Evolutionary conservation across 2,329 filamentous ascomycete species (phyloP), one percentile per base, ranked within the genome.

Genomic region (Arthrobotrys conoides): DNA sequence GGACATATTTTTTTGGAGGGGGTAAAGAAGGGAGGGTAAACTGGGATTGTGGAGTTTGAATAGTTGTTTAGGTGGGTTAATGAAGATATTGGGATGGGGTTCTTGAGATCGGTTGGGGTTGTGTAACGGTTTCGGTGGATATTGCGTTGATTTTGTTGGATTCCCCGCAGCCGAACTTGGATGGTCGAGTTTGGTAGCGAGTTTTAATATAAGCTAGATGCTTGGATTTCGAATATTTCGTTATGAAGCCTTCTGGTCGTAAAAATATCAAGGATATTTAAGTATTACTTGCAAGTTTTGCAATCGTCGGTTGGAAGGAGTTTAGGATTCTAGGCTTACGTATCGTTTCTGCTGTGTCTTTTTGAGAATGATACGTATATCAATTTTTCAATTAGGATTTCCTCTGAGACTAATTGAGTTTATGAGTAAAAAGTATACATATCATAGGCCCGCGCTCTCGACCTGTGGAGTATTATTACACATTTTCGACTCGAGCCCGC

Each of bases 21-120:
- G 2, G 18, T 46, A 18, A 12, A 46, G 6, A 20, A 5, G 30
- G 48, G 22, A 14, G 18, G 63, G n/a, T 51, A 41, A 89, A 82
- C 75, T 63, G 30, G 33, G 33, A 30, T n/a, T 44, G 64, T 48
- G 48, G 36, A 20, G 16, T 41, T 30, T 59, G 30, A 30, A 1
- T n/a, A 59, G 14, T 30, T 59, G n/a, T 67, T 20, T 57, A 20
- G 44, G 10, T 38, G 20, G 46, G 27, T 36, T 30, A n/a, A n/a
- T 24, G 63, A 41, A 55, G 18, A 20, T 44, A 3, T 55, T 44
- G 12, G n/a, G 46, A 14, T 10, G 12, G 24, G 12, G 33, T 65
- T 6, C 22, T 65, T 24, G 5, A 57, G 59, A 49, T 57, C 24
- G n/a, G n/a, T 49, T 12, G 30, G 33, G 22, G 57, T 14, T 10